Base-by-base conservation (phyloP, 805 yeast genomes). In the Spathaspora boniae region DNA sequence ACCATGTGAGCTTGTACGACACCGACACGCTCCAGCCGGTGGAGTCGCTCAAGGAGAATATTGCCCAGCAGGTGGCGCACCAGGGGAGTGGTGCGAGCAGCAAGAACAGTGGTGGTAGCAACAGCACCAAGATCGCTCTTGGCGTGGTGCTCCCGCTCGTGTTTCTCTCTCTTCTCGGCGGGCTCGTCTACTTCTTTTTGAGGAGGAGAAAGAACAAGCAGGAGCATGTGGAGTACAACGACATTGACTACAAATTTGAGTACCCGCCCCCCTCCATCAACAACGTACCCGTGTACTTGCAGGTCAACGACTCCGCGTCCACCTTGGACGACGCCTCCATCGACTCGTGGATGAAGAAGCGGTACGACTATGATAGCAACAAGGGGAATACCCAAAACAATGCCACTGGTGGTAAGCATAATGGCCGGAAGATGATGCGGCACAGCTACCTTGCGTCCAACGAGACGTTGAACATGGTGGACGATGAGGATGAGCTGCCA, bases 301-400 rank as follows among this genome's bases (percentile, higher is more conserved):
- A 34, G 12, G 34, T 40, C 19, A 56, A 58, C 40, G 71, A 67
- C 36, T 50, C 60, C 3, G 49, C 41, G 21, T 61, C 67, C 2
- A 65, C 72, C 0, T 44, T 67, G 21, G 80, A 72, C 34, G 80
- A 72, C 33, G 54, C 68, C 7, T 73, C 79, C 4, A 68, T 76
- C 16, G 69, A 68, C 40, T 71, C 77, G 16, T 75, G 80, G 80
- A 65, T 67, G 28, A 58, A 65, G 19, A 75, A 75, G 47, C 53
- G 79, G 42, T 69, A 68, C 36, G 68, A 68, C 37, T 74, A 59
- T 42, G 78, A 69, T 38, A 37, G 33, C 18, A 21, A 48, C 33
- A 34, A 26, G 26, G n/a, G n/a, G n/a, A n/a, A n/a, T n/a, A n/a
- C n/a, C n/a, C n/a, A n/a, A n/a, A n/a, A n/a, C n/a, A n/a, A n/a